These are phyloP conservation scores for Cyclospora cayetanensis DNA, from an alignment of 169 alveolate species.

Conservation along the genomic window DNA sequence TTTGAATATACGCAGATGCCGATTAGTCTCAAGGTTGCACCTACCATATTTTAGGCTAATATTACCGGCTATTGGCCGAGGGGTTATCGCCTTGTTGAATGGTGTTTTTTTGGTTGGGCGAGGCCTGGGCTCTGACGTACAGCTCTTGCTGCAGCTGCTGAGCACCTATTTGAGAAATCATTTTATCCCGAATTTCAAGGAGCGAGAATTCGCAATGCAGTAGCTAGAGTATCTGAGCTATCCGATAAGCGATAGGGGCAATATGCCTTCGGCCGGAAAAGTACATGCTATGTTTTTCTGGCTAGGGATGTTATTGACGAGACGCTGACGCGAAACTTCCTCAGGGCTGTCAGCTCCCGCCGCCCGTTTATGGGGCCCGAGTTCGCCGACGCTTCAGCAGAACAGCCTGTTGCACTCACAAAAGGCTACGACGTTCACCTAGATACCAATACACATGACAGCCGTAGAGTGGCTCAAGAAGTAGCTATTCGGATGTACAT, in stretches of 20 bases:
- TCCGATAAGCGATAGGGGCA: neutral
- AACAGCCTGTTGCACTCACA: neutral
- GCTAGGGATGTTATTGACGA: neutral
- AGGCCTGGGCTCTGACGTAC: neutral
- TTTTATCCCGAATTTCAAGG: neutral
- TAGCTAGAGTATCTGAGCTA: neutral
- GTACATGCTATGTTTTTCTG: neutral
- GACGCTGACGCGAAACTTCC: neutral
- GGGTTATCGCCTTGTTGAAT: neutral
- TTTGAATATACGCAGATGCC: neutral
- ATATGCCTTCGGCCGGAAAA: neutral
- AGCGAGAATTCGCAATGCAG: neutral
- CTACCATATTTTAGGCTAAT: neutral
- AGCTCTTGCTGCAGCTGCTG: neutral
- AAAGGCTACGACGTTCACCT: neutral
- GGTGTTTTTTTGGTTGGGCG: neutral
- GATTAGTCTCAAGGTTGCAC: neutral
- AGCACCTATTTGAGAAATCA: neutral
- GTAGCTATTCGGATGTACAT: neutral
- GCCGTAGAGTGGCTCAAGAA: neutral
- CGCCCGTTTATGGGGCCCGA: neutral
- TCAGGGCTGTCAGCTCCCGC: neutral
- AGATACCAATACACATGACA: neutral
- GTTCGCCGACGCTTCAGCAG: neutral
- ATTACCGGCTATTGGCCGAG: neutral